phyloP scores from a whole-genome alignment of 768 basidiomycete species.

The Mycena belliarum region DNA sequence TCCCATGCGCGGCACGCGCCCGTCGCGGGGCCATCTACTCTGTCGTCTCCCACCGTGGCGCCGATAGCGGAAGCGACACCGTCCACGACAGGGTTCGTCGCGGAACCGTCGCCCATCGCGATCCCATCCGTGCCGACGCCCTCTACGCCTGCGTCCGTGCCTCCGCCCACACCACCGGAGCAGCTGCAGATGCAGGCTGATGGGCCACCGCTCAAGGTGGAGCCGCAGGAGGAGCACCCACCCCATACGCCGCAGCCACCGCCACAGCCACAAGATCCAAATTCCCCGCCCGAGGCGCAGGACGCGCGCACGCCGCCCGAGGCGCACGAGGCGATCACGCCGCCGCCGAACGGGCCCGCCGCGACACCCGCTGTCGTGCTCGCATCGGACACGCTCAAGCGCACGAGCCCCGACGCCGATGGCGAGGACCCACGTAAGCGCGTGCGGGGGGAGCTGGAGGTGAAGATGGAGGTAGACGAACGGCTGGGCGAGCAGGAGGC shows the following conservation, averaged over 20 bases:
- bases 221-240: too few species aligned
- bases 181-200: too few species aligned
- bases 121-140: too few species aligned
- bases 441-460: background rate
- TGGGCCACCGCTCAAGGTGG: too few species aligned
- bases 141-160: background rate
- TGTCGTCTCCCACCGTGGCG: background rate
- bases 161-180: background rate
- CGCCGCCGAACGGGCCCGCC: background rate
- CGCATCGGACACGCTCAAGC: conserved; percentile 4
- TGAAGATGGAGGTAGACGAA: conserved; percentile 16
- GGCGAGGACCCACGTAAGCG: conserved; percentile 2
- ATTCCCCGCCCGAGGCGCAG: background rate
- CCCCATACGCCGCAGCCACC: too few species aligned
- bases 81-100: too few species aligned
- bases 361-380: background rate
- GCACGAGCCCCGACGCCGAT: conserved; percentile 1
- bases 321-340: conserved; percentile 16
- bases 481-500: conserved; percentile 6
- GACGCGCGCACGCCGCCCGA: conserved; percentile 2
- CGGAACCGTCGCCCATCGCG: too few species aligned
- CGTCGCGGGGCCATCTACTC: too few species aligned
- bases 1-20: background rate
- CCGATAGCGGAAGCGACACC: too few species aligned
- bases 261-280: background rate